Evolutionary conservation across 2,329 filamentous ascomycete species (phyloP).

Genomic region (Phaeosphaeriaceae sp.): DNA sequence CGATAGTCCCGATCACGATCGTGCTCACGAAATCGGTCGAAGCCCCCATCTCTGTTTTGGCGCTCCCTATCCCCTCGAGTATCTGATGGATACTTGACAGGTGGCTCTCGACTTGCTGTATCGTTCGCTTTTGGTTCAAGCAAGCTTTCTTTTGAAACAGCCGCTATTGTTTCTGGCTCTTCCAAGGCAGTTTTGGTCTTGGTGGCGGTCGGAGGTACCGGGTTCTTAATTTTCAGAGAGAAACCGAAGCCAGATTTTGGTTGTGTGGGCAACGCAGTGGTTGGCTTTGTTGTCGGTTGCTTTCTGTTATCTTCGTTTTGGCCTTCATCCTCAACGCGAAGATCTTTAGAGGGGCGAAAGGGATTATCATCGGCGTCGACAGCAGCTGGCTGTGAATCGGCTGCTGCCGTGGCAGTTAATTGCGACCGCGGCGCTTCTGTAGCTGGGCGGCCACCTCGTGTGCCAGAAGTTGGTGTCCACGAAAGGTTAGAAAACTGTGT

Average conservation of each 20-base stretch:
- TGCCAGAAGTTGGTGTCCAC: conserved; percentile 68
- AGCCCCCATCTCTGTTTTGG: conserved; percentile 25
- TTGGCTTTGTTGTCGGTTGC: conserved; percentile 60
- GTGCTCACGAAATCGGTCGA: conserved; percentile 27
- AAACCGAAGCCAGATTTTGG: conserved; percentile 75
- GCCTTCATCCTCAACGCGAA: conserved; percentile 68
- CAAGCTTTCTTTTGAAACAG: conserved; percentile 46
- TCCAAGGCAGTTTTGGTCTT: conserved; percentile 59
- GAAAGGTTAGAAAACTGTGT: conserved; percentile 70
- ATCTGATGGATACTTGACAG: conserved; percentile 28
- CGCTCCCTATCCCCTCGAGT: conserved; percentile 33
- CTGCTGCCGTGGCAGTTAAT: conserved; percentile 17
- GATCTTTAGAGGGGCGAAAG: conserved; percentile 68
- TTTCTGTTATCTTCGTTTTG: conserved; percentile 59
- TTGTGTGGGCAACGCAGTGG: conserved; percentile 60
- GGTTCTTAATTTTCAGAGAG: conserved; percentile 78
- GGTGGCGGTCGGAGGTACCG: conserved; percentile 60
- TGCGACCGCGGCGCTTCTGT: conserved; percentile 45
- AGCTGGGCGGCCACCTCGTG: conserved; percentile 58
- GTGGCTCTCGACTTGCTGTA: conserved; percentile 37
- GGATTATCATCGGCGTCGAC: conserved; percentile 65
- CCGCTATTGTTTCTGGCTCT: conserved; percentile 42
- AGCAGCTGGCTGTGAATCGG: conserved; percentile 33
- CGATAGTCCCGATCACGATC: conserved; percentile 48
- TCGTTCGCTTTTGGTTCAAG: conserved; percentile 48